Conservation (phyloP, 139 green algal genomes). For the Chlorella ohadii region DNA sequence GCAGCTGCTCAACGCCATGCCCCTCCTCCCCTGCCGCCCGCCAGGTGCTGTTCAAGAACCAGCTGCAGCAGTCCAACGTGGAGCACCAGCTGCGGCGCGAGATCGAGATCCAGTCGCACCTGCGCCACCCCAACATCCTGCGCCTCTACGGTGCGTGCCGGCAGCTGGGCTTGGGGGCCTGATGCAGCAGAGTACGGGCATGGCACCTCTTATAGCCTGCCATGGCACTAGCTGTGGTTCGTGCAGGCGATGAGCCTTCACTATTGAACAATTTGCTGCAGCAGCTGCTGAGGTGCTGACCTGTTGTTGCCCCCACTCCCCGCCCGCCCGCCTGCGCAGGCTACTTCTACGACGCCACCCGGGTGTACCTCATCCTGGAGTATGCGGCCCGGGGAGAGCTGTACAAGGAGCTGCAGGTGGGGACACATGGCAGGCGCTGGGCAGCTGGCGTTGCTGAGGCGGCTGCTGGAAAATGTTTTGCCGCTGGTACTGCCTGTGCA, state of each 20-base stretch:
- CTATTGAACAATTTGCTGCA: no score
- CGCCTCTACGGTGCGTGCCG: slow-evolving; percentile 82
- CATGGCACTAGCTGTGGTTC: no score
- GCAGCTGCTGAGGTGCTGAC: no score
- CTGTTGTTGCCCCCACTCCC: not conserved
- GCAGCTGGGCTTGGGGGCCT: not conserved
- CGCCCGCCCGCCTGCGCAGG: slow-evolving; percentile 43
- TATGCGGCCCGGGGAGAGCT: slow-evolving; percentile 95
- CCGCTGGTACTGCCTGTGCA: no score
- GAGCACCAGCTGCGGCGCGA: slow-evolving; percentile 98
- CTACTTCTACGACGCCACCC: slow-evolving; percentile 90
- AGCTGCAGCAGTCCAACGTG: slow-evolving; percentile 94
- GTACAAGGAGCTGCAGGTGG: slow-evolving; percentile 92
- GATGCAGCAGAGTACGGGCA: not conserved
- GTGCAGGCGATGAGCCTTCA: no score
- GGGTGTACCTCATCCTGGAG: slow-evolving; percentile 99
- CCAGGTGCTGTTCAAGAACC: slow-evolving; percentile 97
- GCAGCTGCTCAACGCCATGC: not conserved
- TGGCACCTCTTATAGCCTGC: no score
- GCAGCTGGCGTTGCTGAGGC: no score
- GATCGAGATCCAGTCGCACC: slow-evolving; percentile 99
- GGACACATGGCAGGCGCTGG: no score
- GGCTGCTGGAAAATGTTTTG: no score
- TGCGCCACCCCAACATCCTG: slow-evolving; percentile 98
- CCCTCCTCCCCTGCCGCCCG: not conserved